Base-by-base conservation (phyloP, 1,284 basidiomycete species). In the Takashimella tepidaria region DNA sequence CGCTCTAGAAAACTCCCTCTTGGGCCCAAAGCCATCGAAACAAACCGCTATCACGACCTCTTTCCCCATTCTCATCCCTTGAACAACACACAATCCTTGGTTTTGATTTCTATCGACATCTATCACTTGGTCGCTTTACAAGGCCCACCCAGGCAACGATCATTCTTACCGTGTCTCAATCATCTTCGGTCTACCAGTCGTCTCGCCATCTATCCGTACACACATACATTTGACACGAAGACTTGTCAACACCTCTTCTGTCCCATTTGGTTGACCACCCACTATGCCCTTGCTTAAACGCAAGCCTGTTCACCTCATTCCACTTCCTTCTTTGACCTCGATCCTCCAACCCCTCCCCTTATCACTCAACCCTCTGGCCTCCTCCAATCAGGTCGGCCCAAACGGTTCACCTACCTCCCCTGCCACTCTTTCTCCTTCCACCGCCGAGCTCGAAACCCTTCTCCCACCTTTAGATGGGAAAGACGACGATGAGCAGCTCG, bases 281-380 rank as follows among this genome's bases (percentile, higher is more conserved):
- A 60, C 53, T 62, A 92, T 92, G 89, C 89, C 89, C 63, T 87
- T 88, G 70, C 88, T 89, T 77, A 86, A 90, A 66, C 85, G 89
- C 77, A 92, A 92, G 77, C 85, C 88, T 77, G 89, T 92, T 65
- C 82, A 91, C 67, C 85, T 89, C 79, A 86, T 84, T 64, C 73
- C 70, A 13, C 66, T 73, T 21, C 73, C 73, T 5, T 66, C 67
- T 20, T 58, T 73, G 41, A 57, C 67, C 26, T 51, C 65, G 4
- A 43, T 86, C 86, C 66, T 84, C 84, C 61, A 81, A 81, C 54
- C 77, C 79, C 66, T 83, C 87, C 72, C 56, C 16, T n/a, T 19
- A 51, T 54, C 26, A 11, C 51, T 21, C 43, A 21, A 26, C 16
- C 42, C 16, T n/a, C 46, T 25, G 27, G n/a, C n/a, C n/a, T n/a